Evolutionary conservation across 129 eudicot species (phyloP), one percentile per base, ranked within the genome.

Genomic region (Tagetes patula): DNA sequence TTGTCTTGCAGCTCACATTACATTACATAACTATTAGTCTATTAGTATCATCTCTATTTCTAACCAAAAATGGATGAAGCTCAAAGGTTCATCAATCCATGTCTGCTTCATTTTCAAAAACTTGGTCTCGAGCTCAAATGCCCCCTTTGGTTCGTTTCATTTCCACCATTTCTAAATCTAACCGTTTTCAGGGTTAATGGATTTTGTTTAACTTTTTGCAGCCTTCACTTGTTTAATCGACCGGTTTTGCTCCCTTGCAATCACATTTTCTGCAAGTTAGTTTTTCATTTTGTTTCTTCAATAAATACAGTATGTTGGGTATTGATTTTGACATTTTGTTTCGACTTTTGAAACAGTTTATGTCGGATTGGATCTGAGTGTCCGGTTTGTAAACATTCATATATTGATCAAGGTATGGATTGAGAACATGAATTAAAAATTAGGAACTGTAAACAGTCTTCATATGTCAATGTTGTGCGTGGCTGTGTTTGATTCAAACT

Each of bases 71-170:
- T 71, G 77, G 77, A 34, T 47, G 67, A 72, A 46, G 61, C 69
- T 2, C 77, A 75, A 31, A 79, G 88, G 62, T 37, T 85, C 20
- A 77, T 87, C 20, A 92, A 92, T 54, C 96, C 96, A 54, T 79
- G 87, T 86, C 55, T 81, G 5, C 87, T 92, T 70, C 89, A 92
- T 72, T 76, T 89, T n/a, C 96, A 92, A 77, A 92, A 92, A 65
- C 84, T 92, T 3, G 89, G 83, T 8, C 90, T 92, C 56, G 95
- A 89, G 82, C 94, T 92, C 72, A 92, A 85, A 77, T 92, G 98
- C 81, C 88, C 98, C 36, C 65, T 85, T 27, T 92, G 98, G 98
- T 92, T 73, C 8, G 13, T 31, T 45, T 20, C 67, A 20, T 20
- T 20, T n/a, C 13, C 65, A 20, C 27, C 27, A 20, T 20, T 20